Base-by-base conservation (phyloP, 1,139 yeast genomes). In the Saccharomycopsis hybrid region DNA sequence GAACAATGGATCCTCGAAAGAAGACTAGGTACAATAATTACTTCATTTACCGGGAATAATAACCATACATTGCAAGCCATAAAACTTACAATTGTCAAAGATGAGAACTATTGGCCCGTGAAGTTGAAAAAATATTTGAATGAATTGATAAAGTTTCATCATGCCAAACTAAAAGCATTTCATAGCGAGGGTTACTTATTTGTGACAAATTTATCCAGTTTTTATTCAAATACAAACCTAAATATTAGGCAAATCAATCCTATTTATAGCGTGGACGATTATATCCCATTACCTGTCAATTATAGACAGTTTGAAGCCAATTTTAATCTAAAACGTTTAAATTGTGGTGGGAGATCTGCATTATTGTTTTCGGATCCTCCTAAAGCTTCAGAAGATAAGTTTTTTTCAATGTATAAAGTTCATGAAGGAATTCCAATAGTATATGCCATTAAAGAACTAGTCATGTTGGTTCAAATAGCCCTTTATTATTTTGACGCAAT, bases 1-100 rank as follows among this genome's bases (percentile, higher is more conserved):
- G 97, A 92, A 62, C 97, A 90, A 65, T 92, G 98, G 97, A 83
- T 86, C 2, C 75, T 84, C 41, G 82, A 81, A 52, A 70, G 97
- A 40, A 74, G 76, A 49, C 69, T 80, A 27, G 81, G 87, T 36
- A 73, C 83, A 0, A 74, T 85, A 5, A 83, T 90, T 29, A 79
- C 92, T 0, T 79, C 94, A 0, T 92, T 77, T 62, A 90, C 97
- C 0, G 97, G 97, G 2, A 86, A 88, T 60, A 65, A 77, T 7
- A 71, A 72, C 30, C 86, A 88, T 57, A 68, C 69, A 41, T 76
- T 88, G 0, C 65, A 72, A 5, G 95, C 83, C 1, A 75, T 78
- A 13, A 75, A 77, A 54, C 72, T 92, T 38, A 74, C 77, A 1
- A 62, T 83, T 8, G 85, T 85, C 36, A 70, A 73, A 48, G 78